Evolutionary conservation across 2,329 filamentous ascomycete species (phyloP).

Genomic region (Aspergillus versicolor): DNA sequence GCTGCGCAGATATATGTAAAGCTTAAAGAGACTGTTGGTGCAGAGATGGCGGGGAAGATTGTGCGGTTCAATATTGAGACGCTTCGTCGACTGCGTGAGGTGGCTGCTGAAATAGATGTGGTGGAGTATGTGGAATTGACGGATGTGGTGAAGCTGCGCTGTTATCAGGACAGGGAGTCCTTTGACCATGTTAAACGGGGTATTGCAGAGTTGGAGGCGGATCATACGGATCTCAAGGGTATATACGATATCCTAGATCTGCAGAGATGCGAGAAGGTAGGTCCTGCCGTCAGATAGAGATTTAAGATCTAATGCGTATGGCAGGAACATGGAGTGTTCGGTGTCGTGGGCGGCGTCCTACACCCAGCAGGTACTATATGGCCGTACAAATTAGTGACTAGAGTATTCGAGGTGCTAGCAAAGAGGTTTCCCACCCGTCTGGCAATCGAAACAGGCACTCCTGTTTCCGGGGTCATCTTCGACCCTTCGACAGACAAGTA

Average conservation of each 20-base stretch:
- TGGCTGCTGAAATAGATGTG: slow-evolving; percentile 27
- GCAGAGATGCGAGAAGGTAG: too few relatives aligned
- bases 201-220: too few relatives aligned
- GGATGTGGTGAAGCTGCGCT: slow-evolving; percentile 21
- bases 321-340: slow-evolving; percentile 25
- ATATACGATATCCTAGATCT: accelerated
- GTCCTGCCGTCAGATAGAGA: too few relatives aligned
- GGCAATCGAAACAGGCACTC: slow-evolving; percentile 19
- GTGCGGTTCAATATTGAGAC: slow-evolving; percentile 26
- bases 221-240: too few relatives aligned
- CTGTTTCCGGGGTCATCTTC: not conserved
- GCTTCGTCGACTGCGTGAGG: slow-evolving; percentile 21
- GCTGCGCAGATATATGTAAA: slow-evolving; percentile 26
- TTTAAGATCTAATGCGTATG: not conserved
- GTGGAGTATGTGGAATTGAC: slow-evolving; percentile 25
- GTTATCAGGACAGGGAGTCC: too few relatives aligned
- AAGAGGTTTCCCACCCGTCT: slow-evolving; percentile 36
- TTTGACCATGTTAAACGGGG: too few relatives aligned
- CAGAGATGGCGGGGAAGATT: slow-evolving; percentile 21
- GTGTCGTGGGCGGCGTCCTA: slow-evolving; percentile 24
- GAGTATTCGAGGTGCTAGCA: slow-evolving; percentile 19
- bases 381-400: slow-evolving; percentile 34
- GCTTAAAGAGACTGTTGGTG: slow-evolving; percentile 10
- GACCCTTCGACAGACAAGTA: not conserved
- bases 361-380: slow-evolving; percentile 32